Evolutionary conservation across 2,329 filamentous ascomycete species (phyloP).

Genomic region (Colletotrichum filicis): DNA sequence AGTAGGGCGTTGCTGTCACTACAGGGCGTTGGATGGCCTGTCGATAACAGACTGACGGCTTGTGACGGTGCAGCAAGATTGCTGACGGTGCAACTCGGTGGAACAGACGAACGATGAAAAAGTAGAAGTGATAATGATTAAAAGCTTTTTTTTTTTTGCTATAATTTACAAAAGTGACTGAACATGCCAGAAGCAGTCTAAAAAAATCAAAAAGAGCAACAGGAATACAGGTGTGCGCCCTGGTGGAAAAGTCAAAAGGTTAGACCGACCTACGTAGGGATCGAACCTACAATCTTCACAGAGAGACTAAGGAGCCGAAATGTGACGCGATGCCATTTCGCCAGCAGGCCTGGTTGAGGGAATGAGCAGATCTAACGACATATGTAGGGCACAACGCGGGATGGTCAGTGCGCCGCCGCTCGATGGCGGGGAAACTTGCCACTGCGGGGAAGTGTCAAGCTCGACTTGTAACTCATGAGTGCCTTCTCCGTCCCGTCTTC

Average conservation of each 20-base stretch:
- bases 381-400: accelerated
- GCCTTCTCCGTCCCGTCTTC: background rate
- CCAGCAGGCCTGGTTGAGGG: conserved; percentile 16
- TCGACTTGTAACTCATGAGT: background rate
- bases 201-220: too few species aligned
- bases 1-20: too few species aligned
- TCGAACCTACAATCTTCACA: conserved; percentile 36
- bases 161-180: too few species aligned
- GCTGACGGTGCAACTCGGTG: background rate
- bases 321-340: conserved; percentile 36
- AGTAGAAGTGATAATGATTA: background rate
- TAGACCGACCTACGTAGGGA: conserved; percentile 24
- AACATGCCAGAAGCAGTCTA: background rate
- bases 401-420: background rate
- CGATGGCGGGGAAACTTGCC: too few species aligned
- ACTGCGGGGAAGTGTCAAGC: background rate
- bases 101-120: background rate
- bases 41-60: background rate
- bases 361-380: accelerated
- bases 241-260: background rate
- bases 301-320: conserved; percentile 28
- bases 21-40: too few species aligned
- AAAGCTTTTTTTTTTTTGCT: background rate
- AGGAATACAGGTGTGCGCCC: background rate
- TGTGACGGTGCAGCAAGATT: background rate